These are phyloP conservation scores for Funneliformis geosporum DNA, from an alignment of 192 early-diverging fungal species.

Conservation along the genomic window DNA sequence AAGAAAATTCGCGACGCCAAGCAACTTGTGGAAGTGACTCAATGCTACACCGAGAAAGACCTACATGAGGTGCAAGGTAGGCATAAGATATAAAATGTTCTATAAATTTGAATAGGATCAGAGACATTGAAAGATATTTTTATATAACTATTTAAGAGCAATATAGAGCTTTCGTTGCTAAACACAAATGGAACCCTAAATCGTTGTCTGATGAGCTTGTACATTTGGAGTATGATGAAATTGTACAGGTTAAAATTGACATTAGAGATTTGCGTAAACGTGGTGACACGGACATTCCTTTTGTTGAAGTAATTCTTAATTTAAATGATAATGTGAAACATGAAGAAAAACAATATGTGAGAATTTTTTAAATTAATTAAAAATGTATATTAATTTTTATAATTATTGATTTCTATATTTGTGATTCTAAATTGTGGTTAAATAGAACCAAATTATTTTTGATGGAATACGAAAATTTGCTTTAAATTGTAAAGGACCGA, in stretches of 20 bases:
- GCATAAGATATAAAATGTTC: not conserved
- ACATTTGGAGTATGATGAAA: slow-evolving; percentile 4
- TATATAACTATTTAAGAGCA: not conserved
- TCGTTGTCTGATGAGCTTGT: not conserved
- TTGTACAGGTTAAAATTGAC: slow-evolving; percentile 4
- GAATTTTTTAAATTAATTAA: not conserved
- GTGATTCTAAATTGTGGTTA: not conserved
- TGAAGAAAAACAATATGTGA: slow-evolving; percentile 1
- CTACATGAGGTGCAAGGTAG: not conserved
- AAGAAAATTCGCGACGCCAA: not conserved
- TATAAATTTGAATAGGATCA: not conserved
- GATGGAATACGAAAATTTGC: not conserved
- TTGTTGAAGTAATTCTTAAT: not conserved
- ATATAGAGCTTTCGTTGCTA: not conserved
- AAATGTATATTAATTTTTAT: not conserved
- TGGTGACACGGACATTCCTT: not conserved
- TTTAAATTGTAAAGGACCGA: not conserved
- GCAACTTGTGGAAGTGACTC: not conserved
- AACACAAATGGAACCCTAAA: not conserved
- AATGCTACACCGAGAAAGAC: slow-evolving; percentile 7
- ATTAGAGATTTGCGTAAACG: not conserved
- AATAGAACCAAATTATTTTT: not conserved
- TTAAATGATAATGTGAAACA: not conserved
- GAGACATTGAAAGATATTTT: not conserved
- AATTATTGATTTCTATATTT: not conserved